Evolutionary conservation across 2,329 filamentous ascomycete genomes (phyloP), one percentile per base, ranked within the genome.

Genomic region (Colletotrichum noveboracense): DNA sequence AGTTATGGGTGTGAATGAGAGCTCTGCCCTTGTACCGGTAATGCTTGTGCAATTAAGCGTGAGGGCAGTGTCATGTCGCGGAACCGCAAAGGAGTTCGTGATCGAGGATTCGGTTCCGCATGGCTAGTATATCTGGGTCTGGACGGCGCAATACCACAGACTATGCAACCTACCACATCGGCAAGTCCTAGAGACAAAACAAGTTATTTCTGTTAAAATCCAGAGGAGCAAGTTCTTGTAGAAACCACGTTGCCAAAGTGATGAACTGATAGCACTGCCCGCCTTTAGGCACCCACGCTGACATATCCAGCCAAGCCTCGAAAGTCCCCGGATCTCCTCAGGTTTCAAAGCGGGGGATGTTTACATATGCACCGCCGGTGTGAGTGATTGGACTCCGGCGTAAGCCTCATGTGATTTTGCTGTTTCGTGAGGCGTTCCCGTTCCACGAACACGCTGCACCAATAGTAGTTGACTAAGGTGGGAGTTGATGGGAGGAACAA

Each of bases 221-320:
- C 0, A 13, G 12, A 48, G 43, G 18, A 12, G 0, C 0, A 21
- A 2, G 1, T 48, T 21, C 38, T 2, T n/a, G 10, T 48, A n/a
- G 18, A 21, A 1, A 21, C 1, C 38, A 2, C 2, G 2, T 48
- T 4, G 3, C 10, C 18, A 48, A 6, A 48, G 10, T 6, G 2
- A 21, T 21, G 3, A n/a, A n/a, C 43, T 48, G 3, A 48, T 48
- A 1, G 43, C 43, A 48, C 43, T 21, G 43, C 43, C 43, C n/a
- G 0, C 43, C 0, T 52, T 52, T 52, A 52, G 43, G 43, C 43
- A 52, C 5, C 43, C 43, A 52, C 43, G 43, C 43, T 52, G 43
- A 52, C 43, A 52, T 18, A 43, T 52, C 43, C 0, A 21, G 43
- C 43, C 43, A 48, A 48, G 43, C 43, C 0, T 4, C n/a, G 0